Percentiles rank a stretch among this genome's conserved stretches.
Conservation (phyloP, 495 filamentous ascomycete species). For the Penicillium riverlandense region DNA sequence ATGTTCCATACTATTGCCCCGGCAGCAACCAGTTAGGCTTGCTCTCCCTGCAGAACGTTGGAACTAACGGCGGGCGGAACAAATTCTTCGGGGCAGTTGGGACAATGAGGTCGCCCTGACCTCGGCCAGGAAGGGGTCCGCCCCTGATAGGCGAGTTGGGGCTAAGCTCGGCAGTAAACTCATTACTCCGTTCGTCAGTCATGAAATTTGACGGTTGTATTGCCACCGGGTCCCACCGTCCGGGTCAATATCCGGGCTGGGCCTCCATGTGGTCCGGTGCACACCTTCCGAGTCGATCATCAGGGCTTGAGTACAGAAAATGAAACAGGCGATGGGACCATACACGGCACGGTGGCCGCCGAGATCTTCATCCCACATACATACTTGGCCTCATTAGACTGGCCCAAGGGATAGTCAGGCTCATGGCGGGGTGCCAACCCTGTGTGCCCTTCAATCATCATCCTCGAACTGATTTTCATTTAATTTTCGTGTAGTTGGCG, state of each 20-base stretch:
- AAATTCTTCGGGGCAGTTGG: background rate
- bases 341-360: conserved; percentile 15
- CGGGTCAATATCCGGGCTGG: conserved; percentile 17
- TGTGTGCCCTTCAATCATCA: no score
- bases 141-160: conserved; percentile 2
- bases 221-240: conserved; percentile 13
- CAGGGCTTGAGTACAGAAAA: conserved; percentile 9
- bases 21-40: no score
- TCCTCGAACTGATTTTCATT: no score
- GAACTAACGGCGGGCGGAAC: background rate
- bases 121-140: background rate
- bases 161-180: conserved; percentile 2
- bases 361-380: conserved; percentile 20
- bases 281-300: conserved; percentile 25
- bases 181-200: background rate
- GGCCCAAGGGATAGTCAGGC: no score
- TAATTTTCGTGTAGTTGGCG: no score
- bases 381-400: background rate
- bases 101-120: background rate
- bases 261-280: conserved; percentile 27
- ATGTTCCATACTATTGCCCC: no score
- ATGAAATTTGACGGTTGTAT: conserved; percentile 4
- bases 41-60: no score
- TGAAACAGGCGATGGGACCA: background rate
- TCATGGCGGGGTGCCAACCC: no score